phyloP scores from a whole-genome alignment of 257 asterid species.

The Solanum tarijense region DNA sequence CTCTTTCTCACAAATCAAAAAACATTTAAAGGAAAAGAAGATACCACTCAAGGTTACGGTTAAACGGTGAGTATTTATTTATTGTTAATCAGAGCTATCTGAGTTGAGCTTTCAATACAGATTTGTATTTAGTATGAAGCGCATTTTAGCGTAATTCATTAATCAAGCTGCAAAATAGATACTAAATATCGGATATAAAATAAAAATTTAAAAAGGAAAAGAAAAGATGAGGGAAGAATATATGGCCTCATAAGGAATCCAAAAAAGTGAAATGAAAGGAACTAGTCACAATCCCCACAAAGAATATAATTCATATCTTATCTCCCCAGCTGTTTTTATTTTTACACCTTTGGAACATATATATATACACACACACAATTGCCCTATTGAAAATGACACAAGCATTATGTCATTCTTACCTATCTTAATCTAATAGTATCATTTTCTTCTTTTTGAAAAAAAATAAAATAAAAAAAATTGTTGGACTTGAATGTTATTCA shows the following conservation, averaged over 20 bases:
- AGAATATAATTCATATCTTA: conserved; percentile 28
- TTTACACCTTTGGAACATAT: not conserved
- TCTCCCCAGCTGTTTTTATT: conserved; percentile 5
- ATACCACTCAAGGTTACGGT: not conserved
- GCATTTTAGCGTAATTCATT: not conserved
- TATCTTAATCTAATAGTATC: not conserved
- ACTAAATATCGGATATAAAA: not conserved
- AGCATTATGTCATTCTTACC: conserved; percentile 27
- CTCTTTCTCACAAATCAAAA: conserved; percentile 25
- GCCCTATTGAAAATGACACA: conserved; percentile 18
- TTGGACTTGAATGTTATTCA: not conserved
- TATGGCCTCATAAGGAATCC: conserved; percentile 53
- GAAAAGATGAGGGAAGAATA: conserved; percentile 15
- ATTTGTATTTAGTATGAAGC: not conserved
- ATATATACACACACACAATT: not conserved
- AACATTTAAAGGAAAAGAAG: conserved; percentile 10
- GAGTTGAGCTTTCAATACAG: accelerated
- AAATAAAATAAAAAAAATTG: not conserved
- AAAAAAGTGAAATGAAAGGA: conserved; percentile 43
- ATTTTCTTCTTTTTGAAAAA: not conserved
- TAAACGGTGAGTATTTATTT: not conserved
- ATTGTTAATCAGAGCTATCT: accelerated
- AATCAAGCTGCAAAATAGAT: accelerated
- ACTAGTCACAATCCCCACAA: conserved; percentile 48
- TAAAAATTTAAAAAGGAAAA: not conserved